These are phyloP conservation scores for Fusarium goolgardi DNA, from an alignment of 2,329 filamentous ascomycete genomes.

Conservation along the genomic window DNA sequence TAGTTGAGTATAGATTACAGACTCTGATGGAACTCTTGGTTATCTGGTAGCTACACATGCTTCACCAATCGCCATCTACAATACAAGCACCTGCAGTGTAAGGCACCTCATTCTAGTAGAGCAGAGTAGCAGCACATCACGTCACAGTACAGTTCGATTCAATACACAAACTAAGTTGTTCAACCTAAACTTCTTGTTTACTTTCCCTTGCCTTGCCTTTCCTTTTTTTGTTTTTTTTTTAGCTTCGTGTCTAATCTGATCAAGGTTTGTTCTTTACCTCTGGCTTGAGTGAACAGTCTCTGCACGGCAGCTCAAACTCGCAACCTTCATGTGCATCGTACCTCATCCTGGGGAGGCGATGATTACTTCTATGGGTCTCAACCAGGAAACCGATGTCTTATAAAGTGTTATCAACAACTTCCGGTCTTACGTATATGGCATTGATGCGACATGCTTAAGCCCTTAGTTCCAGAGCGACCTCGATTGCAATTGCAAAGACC, in stretches of 20 bases:
- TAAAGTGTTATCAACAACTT: not conserved
- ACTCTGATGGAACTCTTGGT: no score
- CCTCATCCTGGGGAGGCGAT: not conserved
- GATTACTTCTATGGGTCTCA: not conserved
- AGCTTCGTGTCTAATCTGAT: not conserved
- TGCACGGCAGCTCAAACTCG: not conserved
- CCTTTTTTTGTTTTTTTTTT: no score
- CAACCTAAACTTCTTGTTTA: no score
- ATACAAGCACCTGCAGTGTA: no score
- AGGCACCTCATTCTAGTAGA: no score
- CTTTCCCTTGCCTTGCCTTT: no score
- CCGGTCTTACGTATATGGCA: not conserved
- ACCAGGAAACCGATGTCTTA: not conserved
- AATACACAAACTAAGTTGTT: no score
- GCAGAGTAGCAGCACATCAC: no score
- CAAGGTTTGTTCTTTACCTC: not conserved
- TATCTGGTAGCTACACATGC: no score
- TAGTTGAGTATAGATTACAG: no score
- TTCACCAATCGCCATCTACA: no score
- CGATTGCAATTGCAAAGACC: not conserved
- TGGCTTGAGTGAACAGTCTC: not conserved
- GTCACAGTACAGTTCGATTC: no score
- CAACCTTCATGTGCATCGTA: not conserved
- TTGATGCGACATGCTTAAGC: not conserved
- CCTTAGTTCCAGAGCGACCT: not conserved